phyloP scores from a whole-genome alignment of 148 eudicot genomes.

The Pouteria glomerata region DNA sequence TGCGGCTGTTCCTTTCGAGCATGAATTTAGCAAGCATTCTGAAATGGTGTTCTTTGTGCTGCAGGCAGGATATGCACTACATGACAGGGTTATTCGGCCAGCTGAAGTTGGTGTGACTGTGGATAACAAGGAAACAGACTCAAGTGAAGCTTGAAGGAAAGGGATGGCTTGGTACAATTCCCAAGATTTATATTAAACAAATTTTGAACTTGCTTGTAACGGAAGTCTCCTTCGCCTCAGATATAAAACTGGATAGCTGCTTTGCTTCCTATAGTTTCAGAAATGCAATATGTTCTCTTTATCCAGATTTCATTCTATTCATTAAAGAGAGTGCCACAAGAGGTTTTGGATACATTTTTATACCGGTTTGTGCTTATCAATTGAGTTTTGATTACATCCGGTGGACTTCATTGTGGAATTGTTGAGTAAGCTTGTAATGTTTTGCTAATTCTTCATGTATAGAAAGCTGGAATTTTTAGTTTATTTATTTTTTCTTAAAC shows the following conservation, averaged over 20 bases:
- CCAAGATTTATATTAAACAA: too few species aligned
- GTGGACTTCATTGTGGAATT: too few species aligned
- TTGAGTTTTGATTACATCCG: too few species aligned
- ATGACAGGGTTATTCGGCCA: conserved; percentile 83
- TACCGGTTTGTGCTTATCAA: background rate
- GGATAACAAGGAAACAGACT: conserved; percentile 32
- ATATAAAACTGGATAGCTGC: too few species aligned
- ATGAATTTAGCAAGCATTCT: background rate
- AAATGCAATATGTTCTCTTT: background rate
- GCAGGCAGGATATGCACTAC: conserved; percentile 80
- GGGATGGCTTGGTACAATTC: background rate
- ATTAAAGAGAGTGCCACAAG: background rate
- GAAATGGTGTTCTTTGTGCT: background rate
- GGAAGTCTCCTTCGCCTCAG: too few species aligned
- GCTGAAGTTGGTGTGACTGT: conserved; percentile 95
- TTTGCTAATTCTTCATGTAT: too few species aligned
- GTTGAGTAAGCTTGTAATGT: too few species aligned
- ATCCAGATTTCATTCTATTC: background rate
- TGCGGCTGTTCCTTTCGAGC: too few species aligned
- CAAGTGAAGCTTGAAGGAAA: conserved; percentile 23
- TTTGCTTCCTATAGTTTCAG: conserved; percentile 21
- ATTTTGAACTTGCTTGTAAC: too few species aligned
- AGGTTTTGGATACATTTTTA: background rate
- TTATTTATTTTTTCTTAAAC: too few species aligned
- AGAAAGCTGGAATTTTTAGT: too few species aligned